Evolutionary conservation across 768 basidiomycete genomes (phyloP).

Genomic region (Nidularia sp.): DNA sequence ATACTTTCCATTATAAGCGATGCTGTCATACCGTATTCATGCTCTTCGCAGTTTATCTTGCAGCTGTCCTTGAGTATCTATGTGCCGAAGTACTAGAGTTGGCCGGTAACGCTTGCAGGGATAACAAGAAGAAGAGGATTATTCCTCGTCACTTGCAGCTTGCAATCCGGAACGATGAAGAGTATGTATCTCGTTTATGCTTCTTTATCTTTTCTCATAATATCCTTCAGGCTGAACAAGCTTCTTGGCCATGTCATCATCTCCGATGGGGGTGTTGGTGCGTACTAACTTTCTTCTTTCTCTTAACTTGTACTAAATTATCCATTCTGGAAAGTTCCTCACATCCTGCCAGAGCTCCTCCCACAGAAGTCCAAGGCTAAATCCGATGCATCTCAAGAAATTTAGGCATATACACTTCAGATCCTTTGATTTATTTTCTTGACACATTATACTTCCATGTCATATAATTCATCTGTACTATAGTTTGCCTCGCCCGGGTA

Average conservation of each 20-base stretch:
- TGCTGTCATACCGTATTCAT: not conserved
- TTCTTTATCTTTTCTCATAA: not conserved
- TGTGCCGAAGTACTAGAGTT: constrained; percentile 85
- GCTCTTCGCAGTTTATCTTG: constrained; percentile 59
- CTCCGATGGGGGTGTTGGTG: constrained; percentile 73
- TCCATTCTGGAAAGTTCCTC: constrained; percentile 10
- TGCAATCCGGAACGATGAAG: constrained; percentile 76
- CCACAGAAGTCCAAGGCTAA: constrained; percentile 1
- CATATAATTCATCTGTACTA: not conserved
- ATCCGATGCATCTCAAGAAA: not conserved
- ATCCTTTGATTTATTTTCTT: too few species aligned
- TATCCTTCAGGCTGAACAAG: constrained; percentile 42
- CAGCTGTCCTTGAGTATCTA: constrained; percentile 85
- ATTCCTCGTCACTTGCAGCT: constrained; percentile 80
- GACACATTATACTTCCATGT: too few species aligned
- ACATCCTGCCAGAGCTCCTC: constrained; percentile 14
- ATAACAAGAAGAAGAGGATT: constrained; percentile 82
- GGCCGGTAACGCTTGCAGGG: constrained; percentile 74
- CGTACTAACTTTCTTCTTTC: constrained; percentile 24
- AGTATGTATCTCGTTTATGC: constrained; percentile 27
- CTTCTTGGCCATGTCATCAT: constrained; percentile 63
- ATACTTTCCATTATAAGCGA: constrained; percentile 7
- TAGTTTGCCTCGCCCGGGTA: not conserved
- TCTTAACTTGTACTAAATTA: not conserved
- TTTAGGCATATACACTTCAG: not conserved